A percentile compares a stretch with the other conserved stretches of the same genome.
phyloP scores from a whole-genome alignment of 2,329 filamentous ascomycete species.

The Tothia fuscella region DNA sequence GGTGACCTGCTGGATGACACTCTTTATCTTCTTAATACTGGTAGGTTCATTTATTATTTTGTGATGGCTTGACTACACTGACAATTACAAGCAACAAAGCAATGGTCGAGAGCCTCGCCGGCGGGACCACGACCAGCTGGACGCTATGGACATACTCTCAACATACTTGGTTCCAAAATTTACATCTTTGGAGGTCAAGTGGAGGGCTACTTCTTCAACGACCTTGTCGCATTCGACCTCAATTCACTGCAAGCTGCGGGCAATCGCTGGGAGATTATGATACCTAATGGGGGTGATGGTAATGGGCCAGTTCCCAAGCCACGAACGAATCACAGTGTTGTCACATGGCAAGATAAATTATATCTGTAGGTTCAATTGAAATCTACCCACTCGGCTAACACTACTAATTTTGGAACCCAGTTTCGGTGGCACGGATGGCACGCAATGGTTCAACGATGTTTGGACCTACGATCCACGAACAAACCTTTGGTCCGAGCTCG shows the following conservation, averaged over 20 bases:
- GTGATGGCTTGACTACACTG: conserved; percentile 14
- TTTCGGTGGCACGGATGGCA: conserved; percentile 95
- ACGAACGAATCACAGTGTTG: conserved; percentile 85
- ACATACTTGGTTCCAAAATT: conserved; percentile 92
- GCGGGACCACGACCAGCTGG: conserved; percentile 76
- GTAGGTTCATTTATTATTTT: conserved; percentile 43
- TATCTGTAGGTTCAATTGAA: conserved; percentile 60
- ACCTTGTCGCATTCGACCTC: conserved; percentile 85
- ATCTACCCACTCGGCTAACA: not conserved
- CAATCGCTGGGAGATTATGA: conserved; percentile 91
- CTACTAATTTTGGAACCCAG: conserved; percentile 30
- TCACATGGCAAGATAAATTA: conserved; percentile 86
- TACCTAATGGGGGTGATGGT: conserved; percentile 55
- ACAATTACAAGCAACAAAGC: conserved; percentile 63
- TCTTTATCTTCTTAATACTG: conserved; percentile 91
- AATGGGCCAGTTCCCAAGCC: conserved; percentile 66
- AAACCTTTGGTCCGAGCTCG: conserved; percentile 77
- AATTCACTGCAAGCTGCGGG: conserved; percentile 85
- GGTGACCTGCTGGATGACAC: conserved; percentile 87
- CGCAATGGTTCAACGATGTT: conserved; percentile 97
- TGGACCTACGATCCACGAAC: conserved; percentile 83
- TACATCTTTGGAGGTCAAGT: conserved; percentile 97
- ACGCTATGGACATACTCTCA: conserved; percentile 90
- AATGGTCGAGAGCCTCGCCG: conserved; percentile 92
- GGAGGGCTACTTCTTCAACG: conserved; percentile 96